Percentiles rank a stretch among this genome's conserved stretches.
Conservation (phyloP, 1,284 basidiomycete species). For the Fomes fomentarius region DNA sequence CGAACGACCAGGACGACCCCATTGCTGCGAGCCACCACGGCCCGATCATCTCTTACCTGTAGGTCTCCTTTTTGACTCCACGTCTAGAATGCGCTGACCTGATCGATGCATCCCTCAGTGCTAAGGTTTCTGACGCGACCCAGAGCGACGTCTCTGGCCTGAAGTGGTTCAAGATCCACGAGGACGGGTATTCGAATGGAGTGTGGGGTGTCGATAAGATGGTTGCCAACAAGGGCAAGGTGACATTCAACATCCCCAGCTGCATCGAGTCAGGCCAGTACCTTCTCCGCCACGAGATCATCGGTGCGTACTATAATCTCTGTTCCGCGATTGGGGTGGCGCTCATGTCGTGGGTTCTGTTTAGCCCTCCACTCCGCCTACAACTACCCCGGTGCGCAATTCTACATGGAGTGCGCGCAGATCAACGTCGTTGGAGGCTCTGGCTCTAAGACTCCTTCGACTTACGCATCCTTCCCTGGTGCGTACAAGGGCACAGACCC, state of each 20-base stretch:
- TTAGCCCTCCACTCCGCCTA: conserved; percentile 45
- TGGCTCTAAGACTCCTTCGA: conserved; percentile 46
- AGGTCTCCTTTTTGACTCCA: too few relatives aligned
- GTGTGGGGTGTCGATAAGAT: conserved; percentile 52
- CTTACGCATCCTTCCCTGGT: conserved; percentile 55
- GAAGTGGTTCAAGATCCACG: conserved; percentile 52
- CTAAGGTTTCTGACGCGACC: conserved; percentile 46
- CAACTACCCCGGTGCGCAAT: conserved; percentile 54
- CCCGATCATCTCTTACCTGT: conserved; percentile 59
- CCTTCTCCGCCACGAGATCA: conserved; percentile 55
- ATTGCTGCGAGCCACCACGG: conserved; percentile 57
- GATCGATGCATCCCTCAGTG: too few relatives aligned
- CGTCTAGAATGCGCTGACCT: too few relatives aligned
- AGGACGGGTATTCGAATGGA: conserved; percentile 43
- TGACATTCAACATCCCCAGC: conserved; percentile 52
- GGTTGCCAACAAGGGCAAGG: conserved; percentile 55
- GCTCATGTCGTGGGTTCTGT: background rate
- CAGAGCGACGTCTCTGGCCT: conserved; percentile 53
- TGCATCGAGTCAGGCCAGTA: conserved; percentile 55
- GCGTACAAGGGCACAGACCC: conserved; percentile 42
- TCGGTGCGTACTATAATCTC: conserved; percentile 38
- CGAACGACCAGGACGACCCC: conserved; percentile 50
- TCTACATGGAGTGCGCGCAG: conserved; percentile 60
- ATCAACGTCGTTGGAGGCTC: conserved; percentile 51
- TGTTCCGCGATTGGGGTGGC: conserved; percentile 25